These are phyloP conservation scores for Erysimum cheiri DNA, from an alignment of 441 rosid species.

Conservation along the genomic window DNA sequence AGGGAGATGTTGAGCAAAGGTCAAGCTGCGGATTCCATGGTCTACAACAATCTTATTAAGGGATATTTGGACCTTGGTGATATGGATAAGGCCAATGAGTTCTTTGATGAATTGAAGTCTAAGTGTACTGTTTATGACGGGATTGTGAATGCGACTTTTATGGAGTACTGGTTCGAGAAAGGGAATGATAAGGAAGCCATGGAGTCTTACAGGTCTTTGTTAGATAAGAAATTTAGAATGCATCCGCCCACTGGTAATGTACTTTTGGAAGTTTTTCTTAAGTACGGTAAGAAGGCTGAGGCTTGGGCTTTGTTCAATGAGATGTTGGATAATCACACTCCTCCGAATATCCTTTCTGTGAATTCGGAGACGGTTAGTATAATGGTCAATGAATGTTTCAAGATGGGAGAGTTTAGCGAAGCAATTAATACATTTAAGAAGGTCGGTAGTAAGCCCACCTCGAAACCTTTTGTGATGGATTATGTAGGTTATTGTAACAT, in stretches of 20 bases:
- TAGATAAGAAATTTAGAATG: constrained; percentile 79
- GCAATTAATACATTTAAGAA: constrained; percentile 69
- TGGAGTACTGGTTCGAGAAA: constrained; percentile 95
- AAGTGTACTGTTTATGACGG: constrained; percentile 91
- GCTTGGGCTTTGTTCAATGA: constrained; percentile 75
- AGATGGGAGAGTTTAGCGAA: constrained; percentile 64
- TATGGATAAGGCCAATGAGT: constrained; percentile 80
- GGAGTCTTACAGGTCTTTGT: constrained; percentile 75
- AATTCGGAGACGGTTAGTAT: constrained; percentile 79
- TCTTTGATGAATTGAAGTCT: constrained; percentile 81
- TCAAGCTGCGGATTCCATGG: constrained; percentile 87
- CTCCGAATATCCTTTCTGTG: constrained; percentile 76
- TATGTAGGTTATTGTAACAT: constrained; percentile 80
- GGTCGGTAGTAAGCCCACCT: constrained; percentile 68
- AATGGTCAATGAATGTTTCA: constrained; percentile 91
- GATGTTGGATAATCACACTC: constrained; percentile 90
- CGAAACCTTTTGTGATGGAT: constrained; percentile 85
- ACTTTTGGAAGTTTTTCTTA: constrained; percentile 81
- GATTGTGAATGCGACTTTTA: constrained; percentile 76
- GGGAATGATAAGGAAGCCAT: constrained; percentile 85
- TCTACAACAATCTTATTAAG: constrained; percentile 74
- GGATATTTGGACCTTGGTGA: constrained; percentile 80
- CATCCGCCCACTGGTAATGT: constrained; percentile 81
- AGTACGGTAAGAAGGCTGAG: constrained; percentile 65
- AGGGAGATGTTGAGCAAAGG: constrained; percentile 89